Conservation (phyloP, 164 flowering plant genomes). For the Berberis thunbergii region DNA sequence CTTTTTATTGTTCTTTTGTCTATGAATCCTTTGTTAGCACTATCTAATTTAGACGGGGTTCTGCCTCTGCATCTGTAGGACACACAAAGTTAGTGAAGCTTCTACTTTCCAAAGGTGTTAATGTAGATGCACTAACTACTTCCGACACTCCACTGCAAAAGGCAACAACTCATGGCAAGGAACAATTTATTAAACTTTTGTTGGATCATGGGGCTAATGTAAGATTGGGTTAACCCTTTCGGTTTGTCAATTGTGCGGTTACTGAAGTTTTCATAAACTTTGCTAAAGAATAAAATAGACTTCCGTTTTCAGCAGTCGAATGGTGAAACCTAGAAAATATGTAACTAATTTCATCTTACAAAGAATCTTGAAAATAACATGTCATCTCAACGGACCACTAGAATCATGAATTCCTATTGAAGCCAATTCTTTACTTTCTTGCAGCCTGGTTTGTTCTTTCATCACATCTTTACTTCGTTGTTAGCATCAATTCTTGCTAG, state of each 20-base stretch:
- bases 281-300: no score
- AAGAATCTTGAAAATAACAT: no score
- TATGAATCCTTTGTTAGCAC: not conserved
- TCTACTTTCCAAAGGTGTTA: not conserved
- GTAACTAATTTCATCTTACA: no score
- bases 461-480: not conserved
- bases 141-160: not conserved
- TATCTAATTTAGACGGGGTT: no score
- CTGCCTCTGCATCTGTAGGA: not conserved
- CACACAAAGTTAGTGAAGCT: not conserved
- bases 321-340: no score
- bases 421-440: not conserved
- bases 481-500: not conserved
- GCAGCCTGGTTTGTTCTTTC: not conserved
- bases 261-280: no score
- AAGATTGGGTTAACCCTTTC: not conserved
- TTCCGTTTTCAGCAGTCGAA: no score
- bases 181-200: not conserved
- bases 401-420: not conserved
- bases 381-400: no score
- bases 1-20: not conserved
- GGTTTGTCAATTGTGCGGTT: not conserved
- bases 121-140: not conserved
- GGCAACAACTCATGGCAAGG: not conserved
- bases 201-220: slow-evolving; percentile 1